Percentiles rank a stretch among this genome's conserved stretches.
These are phyloP conservation scores for Hordeum marinum DNA, from an alignment of 176 grass and related monocot species.

Conservation along the genomic window DNA sequence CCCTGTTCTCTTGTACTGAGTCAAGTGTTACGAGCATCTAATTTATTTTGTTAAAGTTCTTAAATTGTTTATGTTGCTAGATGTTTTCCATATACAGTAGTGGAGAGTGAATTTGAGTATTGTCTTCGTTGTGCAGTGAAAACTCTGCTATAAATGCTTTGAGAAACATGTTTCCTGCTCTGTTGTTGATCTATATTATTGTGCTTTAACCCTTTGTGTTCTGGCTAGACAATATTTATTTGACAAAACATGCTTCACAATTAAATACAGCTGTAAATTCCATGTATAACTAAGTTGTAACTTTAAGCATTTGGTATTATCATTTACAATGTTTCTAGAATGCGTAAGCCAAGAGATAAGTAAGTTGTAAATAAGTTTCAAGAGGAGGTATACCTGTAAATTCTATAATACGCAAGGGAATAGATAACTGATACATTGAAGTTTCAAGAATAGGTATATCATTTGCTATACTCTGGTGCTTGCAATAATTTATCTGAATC, in stretches of 20 bases:
- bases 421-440: constrained; percentile 67
- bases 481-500: constrained; percentile 32
- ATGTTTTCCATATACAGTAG: neutral
- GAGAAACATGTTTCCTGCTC: neutral
- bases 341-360: constrained; percentile 36
- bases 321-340: constrained; percentile 57
- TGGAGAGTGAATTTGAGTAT: neutral
- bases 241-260: neutral
- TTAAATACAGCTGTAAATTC: neutral
- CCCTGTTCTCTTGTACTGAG: neutral
- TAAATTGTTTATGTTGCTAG: neutral
- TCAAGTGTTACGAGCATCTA: neutral
- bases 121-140: neutral
- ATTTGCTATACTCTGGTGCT: constrained; percentile 7
- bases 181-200: neutral
- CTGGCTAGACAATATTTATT: neutral
- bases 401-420: neutral
- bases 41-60: neutral
- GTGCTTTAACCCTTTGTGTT: neutral
- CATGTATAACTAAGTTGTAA: neutral
- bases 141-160: neutral
- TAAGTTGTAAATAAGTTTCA: too few species aligned
- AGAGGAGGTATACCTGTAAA: too few species aligned
- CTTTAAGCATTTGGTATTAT: constrained; percentile 20
- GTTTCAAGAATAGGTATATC: constrained; percentile 77